Percentiles rank a stretch among this genome's conserved stretches.
Conservation (phyloP, 1,284 basidiomycete species). For the Tranzscheliella williamsii region DNA sequence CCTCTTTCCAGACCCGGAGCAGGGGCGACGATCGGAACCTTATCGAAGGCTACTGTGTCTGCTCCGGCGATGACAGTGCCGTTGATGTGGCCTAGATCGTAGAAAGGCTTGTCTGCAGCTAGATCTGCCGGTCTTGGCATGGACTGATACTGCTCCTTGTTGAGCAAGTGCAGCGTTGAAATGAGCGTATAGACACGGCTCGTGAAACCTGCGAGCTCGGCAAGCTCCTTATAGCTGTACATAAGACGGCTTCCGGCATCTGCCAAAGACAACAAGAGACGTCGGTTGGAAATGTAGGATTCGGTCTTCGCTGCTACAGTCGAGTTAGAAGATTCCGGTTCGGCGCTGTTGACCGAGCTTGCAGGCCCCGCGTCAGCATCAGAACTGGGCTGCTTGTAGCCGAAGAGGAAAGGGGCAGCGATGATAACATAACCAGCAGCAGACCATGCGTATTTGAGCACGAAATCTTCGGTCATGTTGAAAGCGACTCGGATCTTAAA, state of each 20-base stretch:
- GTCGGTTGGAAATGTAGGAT: constrained; percentile 81
- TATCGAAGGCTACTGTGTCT: constrained; percentile 40
- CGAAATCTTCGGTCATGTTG: constrained; percentile 60
- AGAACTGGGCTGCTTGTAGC: constrained; percentile 24
- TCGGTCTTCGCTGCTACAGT: constrained; percentile 69
- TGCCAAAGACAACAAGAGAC: constrained; percentile 85
- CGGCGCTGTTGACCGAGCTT: constrained; percentile 75
- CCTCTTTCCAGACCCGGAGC: constrained; percentile 65
- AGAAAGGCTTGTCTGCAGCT: constrained; percentile 46
- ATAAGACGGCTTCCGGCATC: constrained; percentile 91
- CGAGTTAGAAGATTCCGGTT: constrained; percentile 5
- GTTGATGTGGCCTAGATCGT: constrained; percentile 60
- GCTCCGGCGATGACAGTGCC: constrained; percentile 54
- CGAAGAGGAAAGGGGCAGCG: constrained; percentile 56
- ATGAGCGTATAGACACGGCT: constrained; percentile 85
- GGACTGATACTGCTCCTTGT: constrained; percentile 55
- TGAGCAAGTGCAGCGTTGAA: constrained; percentile 73
- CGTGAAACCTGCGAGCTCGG: constrained; percentile 90
- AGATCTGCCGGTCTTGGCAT: constrained; percentile 51
- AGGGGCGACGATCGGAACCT: constrained; percentile 77
- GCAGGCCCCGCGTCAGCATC: background rate
- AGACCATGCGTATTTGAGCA: constrained; percentile 60
- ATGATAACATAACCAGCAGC: constrained; percentile 60
- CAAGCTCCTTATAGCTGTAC: constrained; percentile 81
- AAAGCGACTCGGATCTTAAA: constrained; percentile 71